A percentile compares a stretch with the other conserved stretches of the same genome.
These are phyloP conservation scores for Botrytis deweyae DNA, from an alignment of 2,329 filamentous ascomycete genomes.

Conservation along the genomic window DNA sequence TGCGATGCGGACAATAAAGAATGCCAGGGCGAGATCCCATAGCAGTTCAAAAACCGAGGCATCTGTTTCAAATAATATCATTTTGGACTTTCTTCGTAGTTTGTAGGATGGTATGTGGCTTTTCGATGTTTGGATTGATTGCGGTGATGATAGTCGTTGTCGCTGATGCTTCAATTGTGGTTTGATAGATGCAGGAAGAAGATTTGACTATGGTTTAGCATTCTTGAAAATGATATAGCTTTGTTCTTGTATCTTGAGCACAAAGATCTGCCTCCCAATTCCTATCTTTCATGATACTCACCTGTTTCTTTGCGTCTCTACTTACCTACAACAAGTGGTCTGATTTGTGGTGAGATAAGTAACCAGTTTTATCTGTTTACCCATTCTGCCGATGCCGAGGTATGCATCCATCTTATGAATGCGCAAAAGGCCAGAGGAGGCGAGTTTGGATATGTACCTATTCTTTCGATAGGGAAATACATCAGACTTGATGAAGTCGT, in stretches of 20 bases:
- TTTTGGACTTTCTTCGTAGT: not conserved
- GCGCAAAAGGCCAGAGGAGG: not conserved
- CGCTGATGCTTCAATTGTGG: not conserved
- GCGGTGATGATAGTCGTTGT: not conserved
- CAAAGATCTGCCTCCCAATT: not conserved
- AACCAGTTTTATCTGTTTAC: not conserved
- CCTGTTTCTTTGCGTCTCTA: not conserved
- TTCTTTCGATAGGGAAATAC: too few species aligned
- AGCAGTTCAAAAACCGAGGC: constrained; percentile 42
- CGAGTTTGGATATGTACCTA: not conserved
- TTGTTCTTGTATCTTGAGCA: not conserved
- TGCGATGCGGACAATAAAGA: constrained; percentile 41
- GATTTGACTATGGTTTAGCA: not conserved
- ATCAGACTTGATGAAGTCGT: not conserved
- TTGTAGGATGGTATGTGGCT: not conserved
- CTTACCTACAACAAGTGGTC: constrained; percentile 2
- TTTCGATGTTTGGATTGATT: not conserved
- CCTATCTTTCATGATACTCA: not conserved
- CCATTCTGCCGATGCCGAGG: not conserved
- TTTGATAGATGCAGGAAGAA: not conserved
- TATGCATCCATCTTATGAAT: not conserved
- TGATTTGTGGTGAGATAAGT: constrained; percentile 13
- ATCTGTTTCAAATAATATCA: constrained; percentile 39
- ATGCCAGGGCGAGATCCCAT: constrained; percentile 42
- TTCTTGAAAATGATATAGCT: not conserved